Conservation (phyloP, 1,139 yeast genomes). For the Lipomyces yarrowii region DNA sequence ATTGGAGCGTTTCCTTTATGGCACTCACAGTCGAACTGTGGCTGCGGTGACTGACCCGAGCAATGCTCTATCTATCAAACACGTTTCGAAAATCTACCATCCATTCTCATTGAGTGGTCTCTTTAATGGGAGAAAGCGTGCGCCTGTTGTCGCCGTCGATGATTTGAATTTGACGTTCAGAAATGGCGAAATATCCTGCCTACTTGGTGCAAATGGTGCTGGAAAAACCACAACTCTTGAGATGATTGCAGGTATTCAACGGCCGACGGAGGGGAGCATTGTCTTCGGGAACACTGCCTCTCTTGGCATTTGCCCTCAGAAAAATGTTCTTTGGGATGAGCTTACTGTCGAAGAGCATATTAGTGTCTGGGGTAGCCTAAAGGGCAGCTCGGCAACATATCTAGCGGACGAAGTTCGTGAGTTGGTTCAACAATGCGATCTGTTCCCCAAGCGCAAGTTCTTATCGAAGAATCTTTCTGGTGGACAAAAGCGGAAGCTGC, state of each 20-base stretch:
- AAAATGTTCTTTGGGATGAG: conserved; percentile 45
- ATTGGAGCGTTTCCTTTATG: conserved; percentile 39
- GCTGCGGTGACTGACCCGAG: conserved; percentile 25
- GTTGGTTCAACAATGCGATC: conserved; percentile 41
- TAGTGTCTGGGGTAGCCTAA: conserved; percentile 43
- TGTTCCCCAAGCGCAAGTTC: conserved; percentile 36
- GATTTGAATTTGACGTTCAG: conserved; percentile 38
- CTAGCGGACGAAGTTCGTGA: conserved; percentile 30
- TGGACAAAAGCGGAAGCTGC: conserved; percentile 89
- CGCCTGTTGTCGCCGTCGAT: conserved; percentile 41
- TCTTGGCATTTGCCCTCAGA: conserved; percentile 44
- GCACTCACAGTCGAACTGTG: conserved; percentile 32
- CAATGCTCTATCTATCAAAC: conserved; percentile 24
- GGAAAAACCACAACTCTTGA: conserved; percentile 47
- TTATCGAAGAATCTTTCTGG: conserved; percentile 60
- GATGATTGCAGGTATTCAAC: conserved; percentile 45
- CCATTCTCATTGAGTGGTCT: conserved; percentile 25
- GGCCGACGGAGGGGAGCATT: conserved; percentile 39
- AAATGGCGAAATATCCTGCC: conserved; percentile 42
- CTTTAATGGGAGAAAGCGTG: conserved; percentile 12
- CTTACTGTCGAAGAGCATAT: conserved; percentile 44
- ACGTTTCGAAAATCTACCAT: conserved; percentile 28
- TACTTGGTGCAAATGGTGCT: conserved; percentile 46
- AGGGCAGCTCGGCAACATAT: conserved; percentile 37
- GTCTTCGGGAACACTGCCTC: conserved; percentile 32